These are phyloP conservation scores for Argentina anserina DNA, from an alignment of 306 rosid species.

Conservation along the genomic window DNA sequence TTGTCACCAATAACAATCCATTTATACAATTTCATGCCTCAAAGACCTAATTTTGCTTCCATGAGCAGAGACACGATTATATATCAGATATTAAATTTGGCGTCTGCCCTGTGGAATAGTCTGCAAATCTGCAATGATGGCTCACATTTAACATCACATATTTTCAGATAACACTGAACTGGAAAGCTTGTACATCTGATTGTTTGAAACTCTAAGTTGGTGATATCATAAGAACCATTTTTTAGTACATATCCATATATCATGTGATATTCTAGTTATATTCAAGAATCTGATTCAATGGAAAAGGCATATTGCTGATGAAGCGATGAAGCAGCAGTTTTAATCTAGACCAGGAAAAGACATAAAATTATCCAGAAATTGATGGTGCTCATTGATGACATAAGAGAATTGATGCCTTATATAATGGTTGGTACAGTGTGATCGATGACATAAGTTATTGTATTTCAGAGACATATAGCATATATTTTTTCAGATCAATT, in stretches of 20 bases:
- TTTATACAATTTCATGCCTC: neutral
- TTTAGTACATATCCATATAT: neutral
- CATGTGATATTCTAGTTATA: neutral
- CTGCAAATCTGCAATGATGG: slow-evolving; percentile 2
- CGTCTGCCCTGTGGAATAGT: too few species aligned
- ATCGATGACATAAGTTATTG: neutral
- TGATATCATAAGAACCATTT: neutral
- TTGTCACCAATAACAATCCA: neutral
- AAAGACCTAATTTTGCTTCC: neutral
- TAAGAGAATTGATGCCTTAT: slow-evolving; percentile 17
- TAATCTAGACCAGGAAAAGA: neutral
- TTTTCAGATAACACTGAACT: neutral
- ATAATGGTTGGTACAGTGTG: neutral
- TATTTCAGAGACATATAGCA: neutral
- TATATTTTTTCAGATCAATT: neutral
- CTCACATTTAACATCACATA: neutral
- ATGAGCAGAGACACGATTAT: neutral
- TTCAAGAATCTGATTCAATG: slow-evolving; percentile 13
- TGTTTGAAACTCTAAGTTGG: neutral
- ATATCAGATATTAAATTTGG: neutral
- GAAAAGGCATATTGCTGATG: neutral
- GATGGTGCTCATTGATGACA: slow-evolving; percentile 1
- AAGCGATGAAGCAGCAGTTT: slow-evolving; percentile 9
- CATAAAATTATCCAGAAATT: neutral
- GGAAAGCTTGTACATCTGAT: neutral